Base-by-base conservation (phyloP, 192 early-diverging fungal genomes). In the Backusella mclennaniae region DNA sequence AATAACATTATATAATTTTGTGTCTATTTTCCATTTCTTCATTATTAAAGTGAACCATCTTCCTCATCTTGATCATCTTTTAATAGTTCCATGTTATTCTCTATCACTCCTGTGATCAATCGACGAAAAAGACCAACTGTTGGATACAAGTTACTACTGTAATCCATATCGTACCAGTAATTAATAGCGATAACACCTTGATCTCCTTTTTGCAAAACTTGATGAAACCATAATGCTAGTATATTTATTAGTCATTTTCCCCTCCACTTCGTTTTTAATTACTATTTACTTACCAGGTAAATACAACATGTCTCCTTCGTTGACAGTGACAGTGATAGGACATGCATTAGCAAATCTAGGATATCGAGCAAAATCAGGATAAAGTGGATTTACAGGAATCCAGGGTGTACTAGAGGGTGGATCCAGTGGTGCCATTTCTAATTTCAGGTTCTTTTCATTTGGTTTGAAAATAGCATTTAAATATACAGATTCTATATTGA, bases 161-260 rank as follows among this genome's bases (percentile, higher is more conserved):
- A 85, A 17, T 84, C 83, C 79, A 87, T 85, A 75, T 87, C 86
- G 35, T 87, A 87, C 86, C 86, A 87, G 76, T 85, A 87, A 68
- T 87, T 87, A 15, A 87, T 82, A 1, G 86, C 86, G 79, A 87
- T 87, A 15, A 84, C 84, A 33, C 86, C 87, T 46, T 87, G 76
- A 15, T 82, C 83, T 17, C 86, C 83, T 21, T 85, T 69, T 68
- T 85, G 85, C 36, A 81, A 69, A 0, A 89, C 87, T 26, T 89
- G 86, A 67, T 89, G 87, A 67, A 87, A 86, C 87, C 87, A 89
- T 70, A 86, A 76, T 4, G 87, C 77, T 80, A 46, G 3, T 17
- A 68, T 36, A 70, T 35, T 35, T 41, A 39, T n/a, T 69, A 44
- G 12, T 17, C 42, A 14, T 6, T 17, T 44, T 19, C 4, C 42